phyloP scores from a whole-genome alignment of 2,329 filamentous ascomycete genomes.

The Xylariaceae sp. region DNA sequence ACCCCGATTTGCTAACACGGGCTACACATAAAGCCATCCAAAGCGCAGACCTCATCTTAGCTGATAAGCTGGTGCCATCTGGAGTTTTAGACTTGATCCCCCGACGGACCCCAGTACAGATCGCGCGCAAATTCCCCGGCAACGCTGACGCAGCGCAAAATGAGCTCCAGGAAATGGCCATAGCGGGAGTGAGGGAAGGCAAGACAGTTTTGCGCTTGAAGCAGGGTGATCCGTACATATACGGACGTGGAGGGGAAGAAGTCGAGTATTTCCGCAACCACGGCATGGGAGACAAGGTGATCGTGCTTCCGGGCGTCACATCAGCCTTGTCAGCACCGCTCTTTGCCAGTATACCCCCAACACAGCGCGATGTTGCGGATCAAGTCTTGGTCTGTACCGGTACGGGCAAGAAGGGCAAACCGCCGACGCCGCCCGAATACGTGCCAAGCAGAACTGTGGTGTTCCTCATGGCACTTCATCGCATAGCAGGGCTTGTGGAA shows the following conservation, averaged over 20 bases:
- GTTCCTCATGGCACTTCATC: slow-evolving; percentile 92
- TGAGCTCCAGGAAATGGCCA: slow-evolving; percentile 76
- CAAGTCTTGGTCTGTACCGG: slow-evolving; percentile 96
- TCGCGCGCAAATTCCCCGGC: slow-evolving; percentile 94
- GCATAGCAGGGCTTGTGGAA: slow-evolving; percentile 68
- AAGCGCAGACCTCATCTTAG: slow-evolving; percentile 72
- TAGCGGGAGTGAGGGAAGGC: slow-evolving; percentile 61
- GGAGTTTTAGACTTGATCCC: slow-evolving; percentile 86
- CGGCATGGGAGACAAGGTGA: slow-evolving; percentile 53
- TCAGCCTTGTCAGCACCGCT: slow-evolving; percentile 82
- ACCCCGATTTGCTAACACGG: slow-evolving; percentile 84
- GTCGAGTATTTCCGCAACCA: slow-evolving; percentile 74
- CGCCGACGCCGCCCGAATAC: slow-evolving; percentile 77
- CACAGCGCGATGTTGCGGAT: slow-evolving; percentile 84
- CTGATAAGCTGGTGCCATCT: slow-evolving; percentile 80
- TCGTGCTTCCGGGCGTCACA: slow-evolving; percentile 86
- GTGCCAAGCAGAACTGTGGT: slow-evolving; percentile 76
- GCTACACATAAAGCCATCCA: slow-evolving; percentile 75
- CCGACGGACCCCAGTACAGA: slow-evolving; percentile 81
- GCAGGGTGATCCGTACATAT: slow-evolving; percentile 95
- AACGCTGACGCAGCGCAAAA: slow-evolving; percentile 93
- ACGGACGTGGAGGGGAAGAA: slow-evolving; percentile 92
- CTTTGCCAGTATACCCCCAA: slow-evolving; percentile 82
- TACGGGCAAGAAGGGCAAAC: slow-evolving; percentile 82
- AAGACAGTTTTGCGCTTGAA: slow-evolving; percentile 85